Evolutionary conservation across 306 rosid species (phyloP), one percentile per base, ranked within the genome.

Genomic region (Cucurbita maxima): DNA sequence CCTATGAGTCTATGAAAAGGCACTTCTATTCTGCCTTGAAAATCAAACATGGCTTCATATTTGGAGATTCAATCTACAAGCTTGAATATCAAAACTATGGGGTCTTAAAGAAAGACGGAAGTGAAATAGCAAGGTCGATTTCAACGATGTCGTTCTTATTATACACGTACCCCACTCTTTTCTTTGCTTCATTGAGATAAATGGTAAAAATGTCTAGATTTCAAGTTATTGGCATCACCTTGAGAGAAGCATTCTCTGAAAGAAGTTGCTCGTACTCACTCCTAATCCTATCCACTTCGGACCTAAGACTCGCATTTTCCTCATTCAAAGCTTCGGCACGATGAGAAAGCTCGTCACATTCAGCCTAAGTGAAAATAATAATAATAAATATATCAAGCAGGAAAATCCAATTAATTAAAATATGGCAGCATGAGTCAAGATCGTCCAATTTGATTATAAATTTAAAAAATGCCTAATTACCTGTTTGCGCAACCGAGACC

Each of bases 401-500:
- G 44, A 7, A 63, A 47, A 12, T 22, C 10, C 77, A 59, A 56
- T 74, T 56, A 20, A 25, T 51, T 56, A 53, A 53, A 74, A 68
- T 44, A 74, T 11, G 43, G 58, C 67, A 58, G 75, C 48, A 72
- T 7, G 70, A 38, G 81, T 55, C 78, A 72, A 51, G 75, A 78
- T 71, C 72, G 44, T 62, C 57, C 44, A 50, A 74, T 8, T 69
- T 13, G 41, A 48, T 13, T 48, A 81, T 63, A 75, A 18, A 40
- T 22, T 34, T 50, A 11, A 51, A 45, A 40, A 36, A 67, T 11
- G 41, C 40, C 47, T 37, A 15, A 12, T 81, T 58, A 91, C 99
- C 97, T 94, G 99, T 81, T 94, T 94, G 66, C 99, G 97, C 87
- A 94, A 77, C 82, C 99, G 90, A 70, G 99, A 94, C 71, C 99